Evolutionary conservation across 139 green algal genomes (phyloP), one percentile per base, ranked within the genome.

Genomic region (Chlorella ohadii): DNA sequence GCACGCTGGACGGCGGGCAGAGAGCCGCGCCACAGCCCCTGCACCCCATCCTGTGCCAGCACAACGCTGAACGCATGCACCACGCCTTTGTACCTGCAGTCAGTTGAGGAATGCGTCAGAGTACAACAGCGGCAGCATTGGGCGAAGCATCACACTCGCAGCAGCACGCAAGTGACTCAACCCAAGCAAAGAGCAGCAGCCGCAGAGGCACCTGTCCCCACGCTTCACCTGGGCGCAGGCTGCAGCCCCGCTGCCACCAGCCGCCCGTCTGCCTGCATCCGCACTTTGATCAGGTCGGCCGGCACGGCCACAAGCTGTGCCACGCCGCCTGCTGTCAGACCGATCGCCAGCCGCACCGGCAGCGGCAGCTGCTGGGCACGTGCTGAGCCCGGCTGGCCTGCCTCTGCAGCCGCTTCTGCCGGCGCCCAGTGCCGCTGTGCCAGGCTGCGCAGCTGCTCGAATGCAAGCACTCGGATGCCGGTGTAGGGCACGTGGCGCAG

Each of bases 221-320:
- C 7, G 27, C 25, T 56, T 23, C 55, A 93, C 20, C 87, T 56
- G 0, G 84, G 83, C 2, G 66, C 65, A 11, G 92, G 34, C 41
- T 88, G 82, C 80, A 85, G 51, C 2, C 90, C 91, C 22, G 77
- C 47, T 17, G 86, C 87, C 61, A 94, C 90, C 25, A 87, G 73
- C 20, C 88, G 81, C 15, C 90, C 87, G 67, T 95, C 90, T 16
- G 73, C 89, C 84, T 92, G 47, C 55, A 57, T 78, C 23, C 84
- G 11, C 55, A 95, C 92, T 86, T 96, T 96, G 57, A 96, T 75
- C 3, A 96, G 88, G 81, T 96, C 92, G 20, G 89, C 86, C 0
- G 92, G 92, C 44, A 91, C 87, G 4, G 92, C 92, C 73, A 93
- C 90, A 36, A 89, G 28, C 84, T 96, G 92, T 19, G 88, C 92